Conservation (phyloP, 805 yeast species). For the Metschnikowia similis region DNA sequence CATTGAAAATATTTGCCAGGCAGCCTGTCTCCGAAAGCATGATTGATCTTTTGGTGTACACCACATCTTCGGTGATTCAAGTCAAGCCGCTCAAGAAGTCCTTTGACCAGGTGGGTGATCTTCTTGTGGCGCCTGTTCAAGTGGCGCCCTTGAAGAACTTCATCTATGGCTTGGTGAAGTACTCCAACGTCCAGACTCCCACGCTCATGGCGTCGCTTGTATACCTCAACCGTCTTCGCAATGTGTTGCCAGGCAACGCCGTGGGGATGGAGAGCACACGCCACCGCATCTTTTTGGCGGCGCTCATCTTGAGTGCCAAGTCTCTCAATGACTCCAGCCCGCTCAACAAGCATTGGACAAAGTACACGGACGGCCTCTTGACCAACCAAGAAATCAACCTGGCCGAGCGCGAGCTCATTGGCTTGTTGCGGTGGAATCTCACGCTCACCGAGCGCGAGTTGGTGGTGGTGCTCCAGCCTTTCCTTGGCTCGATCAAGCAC, state of each 20-base stretch:
- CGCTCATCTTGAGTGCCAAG: conserved; percentile 88
- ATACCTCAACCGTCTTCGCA: conserved; percentile 72
- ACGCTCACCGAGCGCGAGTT: conserved; percentile 68
- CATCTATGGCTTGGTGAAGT: conserved; percentile 73
- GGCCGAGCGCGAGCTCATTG: conserved; percentile 83
- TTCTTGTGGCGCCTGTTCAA: conserved; percentile 23
- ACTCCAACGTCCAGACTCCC: conserved; percentile 91
- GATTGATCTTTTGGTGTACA: conserved; percentile 54
- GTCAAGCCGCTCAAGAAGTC: conserved; percentile 26
- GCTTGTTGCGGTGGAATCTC: conserved; percentile 81
- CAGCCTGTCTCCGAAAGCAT: conserved; percentile 55
- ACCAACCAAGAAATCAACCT: conserved; percentile 77
- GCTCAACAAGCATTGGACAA: conserved; percentile 93
- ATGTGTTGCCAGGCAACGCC: conserved; percentile 78
- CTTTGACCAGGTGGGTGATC: conserved; percentile 12
- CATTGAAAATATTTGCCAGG: conserved; percentile 50
- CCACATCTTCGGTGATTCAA: conserved; percentile 54
- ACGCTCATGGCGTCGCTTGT: conserved; percentile 91
- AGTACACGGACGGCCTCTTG: conserved; percentile 83
- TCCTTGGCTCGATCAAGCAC: conserved; percentile 66
- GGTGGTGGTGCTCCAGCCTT: conserved; percentile 63
- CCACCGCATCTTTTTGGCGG: conserved; percentile 87
- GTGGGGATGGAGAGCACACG: conserved; percentile 90
- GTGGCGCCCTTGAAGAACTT: conserved; percentile 47
- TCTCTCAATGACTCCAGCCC: conserved; percentile 92